Base-by-base conservation (phyloP, 2,329 filamentous ascomycete species). In the Leptoxyphium fumago region DNA sequence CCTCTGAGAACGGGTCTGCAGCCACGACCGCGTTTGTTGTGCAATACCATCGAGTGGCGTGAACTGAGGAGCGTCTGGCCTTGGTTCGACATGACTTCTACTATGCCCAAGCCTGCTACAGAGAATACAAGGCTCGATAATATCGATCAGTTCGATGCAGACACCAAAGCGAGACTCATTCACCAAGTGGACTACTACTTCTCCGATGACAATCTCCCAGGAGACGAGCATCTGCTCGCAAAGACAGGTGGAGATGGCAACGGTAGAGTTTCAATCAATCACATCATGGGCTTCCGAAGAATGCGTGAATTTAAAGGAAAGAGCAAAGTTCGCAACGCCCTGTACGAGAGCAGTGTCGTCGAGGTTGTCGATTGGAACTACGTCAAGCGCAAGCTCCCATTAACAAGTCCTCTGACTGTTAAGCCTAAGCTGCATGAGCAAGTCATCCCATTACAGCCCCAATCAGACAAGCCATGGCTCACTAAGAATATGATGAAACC, bases 151-250 rank as follows among this genome's bases (percentile, higher is more conserved):
- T 36, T 36, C 32, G 32, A 36, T 9, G 3, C 11, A 13, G 32
- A 36, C 15, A 36, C 32, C 11, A 36, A 36, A 15, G 32, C 32
- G 15, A 15, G 13, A 30, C 56, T 60, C 39, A 48, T 59, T 26
- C 53, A 51, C 8, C 52, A 71, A 59, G 65, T 71, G 18, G 68
- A 72, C 41, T 70, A 57, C 55, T 71, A 70, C 56, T 71, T 72
- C 57, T 67, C 64, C 15, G 68, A 71, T 42, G 62, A 66, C 43
- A 71, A 70, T 43, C 62, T 72, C 2, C 55, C 58, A 2, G 56
- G 48, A 1, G 69, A 72, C 49, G 50, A 55, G 2, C 60, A 69
- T 47, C 54, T 71, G 8, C 61, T 71, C 9, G 59, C 61, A 45
- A 59, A 56, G 47, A 54, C 56, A 36, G 62, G 62, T 28, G 60